A percentile compares a stretch with the other conserved stretches of the same genome.
Evolutionary conservation across 208 protist species (phyloP).

Genomic region (Zelonia costaricensis): DNA sequence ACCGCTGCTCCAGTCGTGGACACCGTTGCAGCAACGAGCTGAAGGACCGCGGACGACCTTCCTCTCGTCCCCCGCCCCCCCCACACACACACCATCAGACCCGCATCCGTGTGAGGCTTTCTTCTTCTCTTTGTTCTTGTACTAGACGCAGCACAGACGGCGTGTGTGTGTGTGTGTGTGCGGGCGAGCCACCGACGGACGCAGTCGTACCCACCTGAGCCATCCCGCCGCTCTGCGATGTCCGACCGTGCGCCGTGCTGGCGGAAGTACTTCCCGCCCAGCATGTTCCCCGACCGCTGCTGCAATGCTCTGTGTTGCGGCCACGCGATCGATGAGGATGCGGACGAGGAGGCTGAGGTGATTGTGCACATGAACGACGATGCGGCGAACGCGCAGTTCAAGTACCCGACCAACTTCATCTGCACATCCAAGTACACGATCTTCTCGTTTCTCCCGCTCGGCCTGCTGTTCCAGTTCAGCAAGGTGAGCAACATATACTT

Average conservation of each 20-base stretch:
- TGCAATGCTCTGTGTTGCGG: conserved; percentile 53
- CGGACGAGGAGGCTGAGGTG: conserved; percentile 54
- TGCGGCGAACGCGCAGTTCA: conserved; percentile 52
- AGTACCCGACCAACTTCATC: conserved; percentile 90
- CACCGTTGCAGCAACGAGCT: too few species aligned
- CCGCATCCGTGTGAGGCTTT: too few species aligned
- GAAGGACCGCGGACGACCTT: too few species aligned
- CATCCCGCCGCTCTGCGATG: too few species aligned
- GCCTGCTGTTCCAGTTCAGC: conserved; percentile 92
- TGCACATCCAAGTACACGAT: conserved; percentile 94
- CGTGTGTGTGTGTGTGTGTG: too few species aligned
- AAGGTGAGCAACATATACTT: conserved; percentile 96
- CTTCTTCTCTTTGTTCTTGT: too few species aligned
- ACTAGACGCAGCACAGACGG: too few species aligned
- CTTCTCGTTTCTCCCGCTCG: conserved; percentile 93
- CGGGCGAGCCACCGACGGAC: too few species aligned
- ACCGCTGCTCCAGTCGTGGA: too few species aligned
- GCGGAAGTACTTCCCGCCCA: conserved; percentile 27
- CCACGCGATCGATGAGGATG: conserved; percentile 20
- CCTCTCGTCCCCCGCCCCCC: too few species aligned
- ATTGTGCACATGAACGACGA: conserved; percentile 85
- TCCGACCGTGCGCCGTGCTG: conserved; percentile 18
- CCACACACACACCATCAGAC: too few species aligned
- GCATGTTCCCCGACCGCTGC: conserved; percentile 32
- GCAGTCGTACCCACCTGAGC: too few species aligned